Evolutionary conservation across 148 eudicot species (phyloP).

Genomic region (Limonium bicolor): DNA sequence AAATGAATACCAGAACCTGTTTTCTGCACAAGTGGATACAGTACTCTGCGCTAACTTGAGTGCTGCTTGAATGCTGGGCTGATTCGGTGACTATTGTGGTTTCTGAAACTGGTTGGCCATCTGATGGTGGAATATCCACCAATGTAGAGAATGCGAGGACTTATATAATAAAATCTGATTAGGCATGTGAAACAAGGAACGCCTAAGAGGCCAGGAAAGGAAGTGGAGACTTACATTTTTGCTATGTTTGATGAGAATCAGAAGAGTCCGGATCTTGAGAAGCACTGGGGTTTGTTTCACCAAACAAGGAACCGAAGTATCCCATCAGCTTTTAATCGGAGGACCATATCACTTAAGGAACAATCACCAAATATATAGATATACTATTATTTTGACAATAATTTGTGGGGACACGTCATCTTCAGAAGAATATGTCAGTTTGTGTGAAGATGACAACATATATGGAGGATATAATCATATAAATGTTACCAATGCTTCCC

Average conservation of each 20-base stretch:
- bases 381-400: too few relatives aligned
- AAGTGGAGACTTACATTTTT: slow-evolving; percentile 1
- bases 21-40: slow-evolving; percentile 14
- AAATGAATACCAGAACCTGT: slow-evolving; percentile 9
- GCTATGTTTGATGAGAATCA: neutral
- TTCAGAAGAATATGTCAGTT: too few relatives aligned
- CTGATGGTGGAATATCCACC: slow-evolving; percentile 12
- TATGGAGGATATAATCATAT: too few relatives aligned
- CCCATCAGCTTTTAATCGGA: too few relatives aligned
- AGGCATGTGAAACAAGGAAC: slow-evolving; percentile 19
- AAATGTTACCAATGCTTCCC: too few relatives aligned
- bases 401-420: too few relatives aligned
- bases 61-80: slow-evolving; percentile 18
- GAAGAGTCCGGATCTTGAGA: neutral
- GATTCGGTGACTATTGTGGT: slow-evolving; percentile 15
- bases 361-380: too few relatives aligned
- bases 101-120: slow-evolving; percentile 39
- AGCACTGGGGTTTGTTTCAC: neutral
- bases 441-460: too few relatives aligned
- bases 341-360: too few relatives aligned
- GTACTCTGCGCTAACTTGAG: slow-evolving; percentile 21
- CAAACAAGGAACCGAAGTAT: slow-evolving; percentile 12
- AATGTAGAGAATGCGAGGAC: slow-evolving; percentile 12
- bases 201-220: slow-evolving; percentile 13
- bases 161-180: slow-evolving; percentile 20